Percentiles rank a stretch among this genome's conserved stretches.
phyloP scores from a whole-genome alignment of 2,329 filamentous ascomycete genomes.

The Fusarium acutatum region DNA sequence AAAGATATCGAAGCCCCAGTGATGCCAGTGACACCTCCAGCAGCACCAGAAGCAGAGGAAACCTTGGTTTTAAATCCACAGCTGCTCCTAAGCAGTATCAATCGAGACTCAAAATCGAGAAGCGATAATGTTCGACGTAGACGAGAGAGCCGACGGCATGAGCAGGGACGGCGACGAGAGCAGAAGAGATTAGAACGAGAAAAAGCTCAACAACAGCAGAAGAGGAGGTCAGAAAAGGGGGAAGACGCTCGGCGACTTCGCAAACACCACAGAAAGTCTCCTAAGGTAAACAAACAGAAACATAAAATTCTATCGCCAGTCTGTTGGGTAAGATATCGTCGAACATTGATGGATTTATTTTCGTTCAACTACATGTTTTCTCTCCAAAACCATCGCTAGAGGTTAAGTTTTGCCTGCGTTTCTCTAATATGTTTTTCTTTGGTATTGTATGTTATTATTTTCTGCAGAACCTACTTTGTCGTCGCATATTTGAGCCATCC shows the following conservation, averaged over 20 bases:
- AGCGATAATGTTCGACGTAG: neutral
- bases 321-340: neutral
- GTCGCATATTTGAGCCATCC: no score
- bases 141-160: neutral
- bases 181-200: neutral
- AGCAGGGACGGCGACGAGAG: neutral
- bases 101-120: no score
- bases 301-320: fast-evolving
- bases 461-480: fast-evolving
- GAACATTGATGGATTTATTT: neutral
- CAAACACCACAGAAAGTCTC: fast-evolving
- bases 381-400: no score
- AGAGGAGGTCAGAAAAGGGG: neutral
- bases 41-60: no score
- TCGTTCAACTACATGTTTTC: neutral
- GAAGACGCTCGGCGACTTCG: neutral
- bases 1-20: fast-evolving
- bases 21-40: neutral
- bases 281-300: fast-evolving
- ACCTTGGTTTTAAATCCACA: fast-evolving
- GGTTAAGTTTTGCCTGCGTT: neutral
- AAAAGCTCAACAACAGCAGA: neutral
- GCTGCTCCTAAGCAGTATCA: neutral
- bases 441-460: neutral
- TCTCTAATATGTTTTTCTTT: fast-evolving